Evolutionary conservation across 768 basidiomycete genomes (phyloP).

Genomic region (Xanthoconium purpureum): DNA sequence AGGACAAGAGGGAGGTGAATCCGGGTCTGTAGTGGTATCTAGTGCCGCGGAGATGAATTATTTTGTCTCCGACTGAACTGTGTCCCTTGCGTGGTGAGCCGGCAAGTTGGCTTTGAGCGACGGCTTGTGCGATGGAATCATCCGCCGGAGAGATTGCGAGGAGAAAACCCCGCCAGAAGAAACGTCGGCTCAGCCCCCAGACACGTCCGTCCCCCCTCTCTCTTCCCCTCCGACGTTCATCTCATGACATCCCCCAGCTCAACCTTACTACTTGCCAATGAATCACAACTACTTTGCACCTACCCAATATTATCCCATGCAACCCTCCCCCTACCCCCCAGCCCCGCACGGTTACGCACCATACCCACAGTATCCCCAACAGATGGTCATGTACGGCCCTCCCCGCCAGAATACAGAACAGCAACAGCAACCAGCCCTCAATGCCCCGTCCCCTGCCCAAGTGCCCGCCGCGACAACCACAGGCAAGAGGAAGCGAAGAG

Average conservation of each 20-base stretch:
- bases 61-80: constrained; percentile 26
- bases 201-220: constrained; percentile 18
- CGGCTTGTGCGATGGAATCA: constrained; percentile 42
- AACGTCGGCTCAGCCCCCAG: constrained; percentile 32
- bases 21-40: constrained; percentile 48
- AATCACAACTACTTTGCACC: constrained; percentile 64
- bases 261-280: constrained; percentile 38
- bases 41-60: constrained; percentile 17
- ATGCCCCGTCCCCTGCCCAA: constrained; percentile 33
- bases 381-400: constrained; percentile 67
- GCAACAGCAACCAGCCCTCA: constrained; percentile 31
- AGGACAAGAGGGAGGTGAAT: constrained; percentile 74
- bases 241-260: constrained; percentile 7
- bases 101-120: constrained; percentile 32
- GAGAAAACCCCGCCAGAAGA: constrained; percentile 56
- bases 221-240: not conserved
- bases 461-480: constrained; percentile 31
- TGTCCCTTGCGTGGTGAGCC: not conserved
- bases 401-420: constrained; percentile 34
- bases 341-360: constrained; percentile 46
- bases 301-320: constrained; percentile 56
- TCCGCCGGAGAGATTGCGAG: constrained; percentile 46
- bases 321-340: constrained; percentile 47
- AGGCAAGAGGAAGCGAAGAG: constrained; percentile 66
- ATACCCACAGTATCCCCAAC: constrained; percentile 54